Base-by-base conservation (phyloP, 2,329 filamentous ascomycete genomes). In the Pleurostoma richardsiae region DNA sequence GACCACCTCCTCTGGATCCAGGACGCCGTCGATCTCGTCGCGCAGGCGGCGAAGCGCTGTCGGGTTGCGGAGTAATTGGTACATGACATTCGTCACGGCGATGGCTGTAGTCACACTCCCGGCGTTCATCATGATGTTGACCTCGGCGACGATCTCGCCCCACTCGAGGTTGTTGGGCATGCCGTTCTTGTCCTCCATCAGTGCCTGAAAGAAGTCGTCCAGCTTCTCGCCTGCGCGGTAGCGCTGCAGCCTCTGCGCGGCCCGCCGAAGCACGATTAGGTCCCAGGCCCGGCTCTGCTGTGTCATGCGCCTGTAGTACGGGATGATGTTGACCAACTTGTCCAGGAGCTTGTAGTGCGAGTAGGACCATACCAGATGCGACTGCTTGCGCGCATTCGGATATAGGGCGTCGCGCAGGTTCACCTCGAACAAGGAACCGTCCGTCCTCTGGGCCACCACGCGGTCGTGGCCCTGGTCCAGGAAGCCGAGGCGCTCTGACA, bases 91-190 rank as follows among this genome's bases (percentile, higher is more conserved):
- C 10, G 69, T 39, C 10, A 42, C 41, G 10, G 39, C 66, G 56
- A 66, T 65, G 10, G 61, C 59, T 1, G 76, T 79, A 0, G 76
- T 80, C 26, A 70, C 73, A 3, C 64, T 69, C 5, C 76, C 76
- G 1, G 76, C 77, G 51, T 67, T 70, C 53, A 71, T 70, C 68
- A 80, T 80, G 56, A 73, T 77, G 40, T 59, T 67, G 28, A 78
- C 64, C 54, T 83, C 78, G 10, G 78, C 76, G 1, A 78, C 70
- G 6, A 82, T 73, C 58, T 83, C 79, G 28, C 79, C 78, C 69
- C 69, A 78, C 49, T 80, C 74, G 2, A 82, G 69, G 36, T 69
- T 60, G 36, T 64, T 62, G 2, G 68, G 59, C 4, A 59, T 57
- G 11, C 62, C 70, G 19, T 68, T 62, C 45, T 65, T 70, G 43